A percentile compares a stretch with the other conserved stretches of the same genome.
Evolutionary conservation across 2,329 filamentous ascomycete genomes (phyloP).

Genomic region (Amesomyces nigricolor): DNA sequence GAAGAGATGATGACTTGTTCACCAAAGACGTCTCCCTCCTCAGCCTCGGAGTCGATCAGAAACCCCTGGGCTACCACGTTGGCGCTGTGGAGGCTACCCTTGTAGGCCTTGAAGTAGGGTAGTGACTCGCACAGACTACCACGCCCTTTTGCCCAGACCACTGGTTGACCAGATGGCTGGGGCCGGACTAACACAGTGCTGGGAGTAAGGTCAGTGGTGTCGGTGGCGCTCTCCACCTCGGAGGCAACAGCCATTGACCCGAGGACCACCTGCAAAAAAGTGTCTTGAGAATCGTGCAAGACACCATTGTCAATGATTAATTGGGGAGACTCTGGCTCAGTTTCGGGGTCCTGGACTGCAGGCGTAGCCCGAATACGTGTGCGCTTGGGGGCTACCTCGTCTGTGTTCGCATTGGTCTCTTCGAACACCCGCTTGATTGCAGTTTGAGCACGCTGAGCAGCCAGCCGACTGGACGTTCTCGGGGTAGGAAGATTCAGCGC

Average conservation of each 20-base stretch:
- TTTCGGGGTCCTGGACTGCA: background rate
- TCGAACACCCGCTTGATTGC: conserved; percentile 7
- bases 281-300: background rate
- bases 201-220: background rate
- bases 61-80: conserved; percentile 49
- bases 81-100: conserved; percentile 52
- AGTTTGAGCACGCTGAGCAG: background rate
- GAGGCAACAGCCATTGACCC: background rate
- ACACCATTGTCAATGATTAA: background rate
- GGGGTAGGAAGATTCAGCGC: background rate
- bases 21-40: conserved; percentile 52
- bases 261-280: background rate
- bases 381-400: background rate
- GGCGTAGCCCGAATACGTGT: background rate
- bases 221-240: background rate
- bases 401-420: background rate
- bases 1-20: conserved; percentile 58
- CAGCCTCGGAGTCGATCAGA: conserved; percentile 52
- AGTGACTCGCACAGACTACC: conserved; percentile 59
- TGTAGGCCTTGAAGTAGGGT: conserved; percentile 55
- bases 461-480: conserved; percentile 1
- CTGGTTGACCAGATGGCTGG: background rate
- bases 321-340: background rate
- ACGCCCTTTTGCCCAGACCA: conserved; percentile 52
- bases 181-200: background rate